Conservation (phyloP, 176 grass and related monocot genomes). For the Elaeis guineensis region DNA sequence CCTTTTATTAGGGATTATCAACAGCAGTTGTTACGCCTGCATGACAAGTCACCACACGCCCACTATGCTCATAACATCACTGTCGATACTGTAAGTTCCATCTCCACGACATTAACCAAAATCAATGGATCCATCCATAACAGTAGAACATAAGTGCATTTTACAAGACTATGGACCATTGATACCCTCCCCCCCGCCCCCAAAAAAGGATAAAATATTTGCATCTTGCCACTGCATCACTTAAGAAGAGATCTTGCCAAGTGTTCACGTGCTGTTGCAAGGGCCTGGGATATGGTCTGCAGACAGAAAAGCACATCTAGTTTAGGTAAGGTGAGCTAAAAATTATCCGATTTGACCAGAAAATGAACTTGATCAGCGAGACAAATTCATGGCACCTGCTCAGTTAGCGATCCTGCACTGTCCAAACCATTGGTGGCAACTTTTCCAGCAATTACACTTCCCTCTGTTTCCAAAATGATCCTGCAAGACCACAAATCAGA, state of each 20-base stretch:
- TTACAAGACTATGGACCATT: no score
- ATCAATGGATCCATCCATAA: no score
- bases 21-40: no score
- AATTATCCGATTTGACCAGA: not conserved
- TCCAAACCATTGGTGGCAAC: constrained; percentile 60
- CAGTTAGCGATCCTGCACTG: constrained; percentile 48
- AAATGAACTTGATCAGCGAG: not conserved
- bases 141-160: no score
- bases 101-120: no score
- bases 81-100: no score
- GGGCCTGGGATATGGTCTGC: constrained; percentile 79
- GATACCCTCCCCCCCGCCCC: no score
- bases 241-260: constrained; percentile 91
- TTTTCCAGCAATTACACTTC: constrained; percentile 70
- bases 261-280: constrained; percentile 85
- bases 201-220: no score
- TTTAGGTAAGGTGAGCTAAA: no score
- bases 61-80: no score
- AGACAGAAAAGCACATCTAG: constrained; percentile 14
- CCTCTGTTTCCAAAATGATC: constrained; percentile 88
- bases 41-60: no score
- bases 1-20: no score
- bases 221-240: constrained; percentile 23
- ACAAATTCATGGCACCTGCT: constrained; percentile 48
- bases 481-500: constrained; percentile 22